Percentiles rank a stretch among this genome's conserved stretches.
Evolutionary conservation across 257 asterid species (phyloP).

Genomic region (Solanum paucissectum): DNA sequence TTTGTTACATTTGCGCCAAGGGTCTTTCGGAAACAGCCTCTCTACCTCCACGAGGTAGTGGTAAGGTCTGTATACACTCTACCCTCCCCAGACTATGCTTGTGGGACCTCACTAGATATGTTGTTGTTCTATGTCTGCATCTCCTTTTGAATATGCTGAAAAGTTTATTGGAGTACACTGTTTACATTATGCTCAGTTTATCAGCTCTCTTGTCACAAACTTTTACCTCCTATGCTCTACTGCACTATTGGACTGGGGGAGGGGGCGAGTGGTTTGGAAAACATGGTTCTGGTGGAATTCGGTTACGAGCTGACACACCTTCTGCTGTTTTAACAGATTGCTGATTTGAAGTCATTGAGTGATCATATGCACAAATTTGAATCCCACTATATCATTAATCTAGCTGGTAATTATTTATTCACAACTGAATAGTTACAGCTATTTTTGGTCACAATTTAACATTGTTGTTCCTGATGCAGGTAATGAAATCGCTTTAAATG

Average conservation of each 20-base stretch:
- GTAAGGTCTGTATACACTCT: neutral
- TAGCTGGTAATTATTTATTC: conserved; percentile 44
- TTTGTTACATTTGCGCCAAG: neutral
- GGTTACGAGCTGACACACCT: neutral
- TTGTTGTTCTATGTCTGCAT: neutral
- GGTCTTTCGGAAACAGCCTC: neutral
- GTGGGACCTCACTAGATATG: neutral
- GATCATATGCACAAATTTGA: conserved; percentile 82
- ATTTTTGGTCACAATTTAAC: neutral
- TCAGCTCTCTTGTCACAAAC: neutral
- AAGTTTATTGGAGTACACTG: neutral
- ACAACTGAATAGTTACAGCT: neutral
- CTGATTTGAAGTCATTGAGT: conserved; percentile 59
- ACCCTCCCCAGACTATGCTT: neutral
- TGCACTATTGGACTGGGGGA: neutral
- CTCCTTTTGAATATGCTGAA: neutral
- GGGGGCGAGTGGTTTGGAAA: neutral
- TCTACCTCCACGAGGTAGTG: neutral
- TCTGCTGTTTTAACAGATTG: conserved; percentile 44
- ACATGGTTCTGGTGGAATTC: neutral
- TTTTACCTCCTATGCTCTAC: neutral
- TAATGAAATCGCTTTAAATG: conserved; percentile 20
- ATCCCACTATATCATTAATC: conserved; percentile 72
- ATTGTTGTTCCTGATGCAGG: conserved; percentile 32
- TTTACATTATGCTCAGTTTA: neutral